A percentile compares a stretch with the other conserved stretches of the same genome.
These are phyloP conservation scores for Linderina pennispora DNA, from an alignment of 192 early-diverging fungal genomes.

Conservation along the genomic window DNA sequence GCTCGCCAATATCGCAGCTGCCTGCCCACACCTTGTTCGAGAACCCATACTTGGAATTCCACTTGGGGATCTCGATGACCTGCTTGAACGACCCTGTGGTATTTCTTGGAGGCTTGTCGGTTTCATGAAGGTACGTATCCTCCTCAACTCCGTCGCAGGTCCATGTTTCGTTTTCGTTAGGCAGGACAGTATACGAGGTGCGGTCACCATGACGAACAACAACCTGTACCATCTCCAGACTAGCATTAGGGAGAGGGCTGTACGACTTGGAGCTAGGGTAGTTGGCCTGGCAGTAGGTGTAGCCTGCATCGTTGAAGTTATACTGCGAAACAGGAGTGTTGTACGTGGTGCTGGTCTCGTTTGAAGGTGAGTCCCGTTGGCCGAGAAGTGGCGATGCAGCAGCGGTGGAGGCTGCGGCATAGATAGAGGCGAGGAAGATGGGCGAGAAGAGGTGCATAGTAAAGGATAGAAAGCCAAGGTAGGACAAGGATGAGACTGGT, in stretches of 20 bases:
- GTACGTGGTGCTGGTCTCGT: constrained; percentile 4
- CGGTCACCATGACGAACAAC: constrained; percentile 57
- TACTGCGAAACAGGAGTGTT: constrained; percentile 3
- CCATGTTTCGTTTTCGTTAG: constrained; percentile 37
- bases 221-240: constrained; percentile 50
- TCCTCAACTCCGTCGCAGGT: constrained; percentile 26
- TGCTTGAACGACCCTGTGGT: constrained; percentile 34
- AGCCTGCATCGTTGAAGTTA: constrained; percentile 13
- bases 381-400: too few relatives aligned
- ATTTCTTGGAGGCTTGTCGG: constrained; percentile 19
- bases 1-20: constrained; percentile 51
- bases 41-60: constrained; percentile 36
- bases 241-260: constrained; percentile 22
- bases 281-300: constrained; percentile 36
- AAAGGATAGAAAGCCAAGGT: too few relatives aligned
- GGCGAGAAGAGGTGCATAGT: too few relatives aligned
- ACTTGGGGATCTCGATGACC: constrained; percentile 31
- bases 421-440: too few relatives aligned
- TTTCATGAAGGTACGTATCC: constrained; percentile 26
- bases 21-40: constrained; percentile 32
- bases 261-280: constrained; percentile 26
- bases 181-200: constrained; percentile 25
- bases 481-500: too few relatives aligned
- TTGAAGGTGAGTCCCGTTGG: too few relatives aligned
- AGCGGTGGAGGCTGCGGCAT: too few relatives aligned